phyloP scores from a whole-genome alignment of 441 rosid species.

The Syzygium malaccense region DNA sequence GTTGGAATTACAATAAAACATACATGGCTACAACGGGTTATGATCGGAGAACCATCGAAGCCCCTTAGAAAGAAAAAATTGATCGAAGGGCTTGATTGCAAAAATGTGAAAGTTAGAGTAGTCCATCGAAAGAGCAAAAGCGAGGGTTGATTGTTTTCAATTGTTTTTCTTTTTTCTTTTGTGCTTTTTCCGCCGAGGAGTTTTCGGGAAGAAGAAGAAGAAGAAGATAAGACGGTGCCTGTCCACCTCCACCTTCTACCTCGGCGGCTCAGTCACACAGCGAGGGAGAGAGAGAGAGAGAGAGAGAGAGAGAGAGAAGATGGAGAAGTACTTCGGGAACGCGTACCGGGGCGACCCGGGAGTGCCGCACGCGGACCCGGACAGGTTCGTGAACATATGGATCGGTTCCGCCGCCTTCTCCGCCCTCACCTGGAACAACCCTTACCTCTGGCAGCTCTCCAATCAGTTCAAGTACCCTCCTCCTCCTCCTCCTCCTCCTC shows the following conservation, averaged over 20 bases:
- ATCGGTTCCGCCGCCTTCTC: conserved; percentile 72
- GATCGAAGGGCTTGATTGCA: background rate
- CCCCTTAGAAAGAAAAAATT: background rate
- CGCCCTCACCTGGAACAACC: conserved; percentile 48
- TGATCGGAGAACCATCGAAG: background rate
- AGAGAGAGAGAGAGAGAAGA: conserved; percentile 2
- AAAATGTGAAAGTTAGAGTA: background rate
- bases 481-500: background rate
- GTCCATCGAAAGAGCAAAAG: background rate
- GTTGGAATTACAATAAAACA: background rate
- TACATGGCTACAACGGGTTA: too few species aligned
- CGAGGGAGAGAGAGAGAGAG: background rate
- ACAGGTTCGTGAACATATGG: conserved; percentile 74
- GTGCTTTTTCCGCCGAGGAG: background rate
- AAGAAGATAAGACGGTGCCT: background rate
- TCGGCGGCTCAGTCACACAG: background rate
- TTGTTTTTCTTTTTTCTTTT: background rate
- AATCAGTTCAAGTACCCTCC: conserved; percentile 67
- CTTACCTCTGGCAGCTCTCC: conserved; percentile 79
- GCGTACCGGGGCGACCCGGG: conserved; percentile 94
- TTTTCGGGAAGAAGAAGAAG: background rate
- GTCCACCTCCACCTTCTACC: background rate
- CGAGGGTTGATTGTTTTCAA: background rate
- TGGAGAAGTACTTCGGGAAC: conserved; percentile 91
- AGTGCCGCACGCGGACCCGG: conserved; percentile 73